A percentile compares a stretch with the other conserved stretches of the same genome.
Conservation (phyloP, 2,329 filamentous ascomycete genomes). For the Fusarium penzigii region DNA sequence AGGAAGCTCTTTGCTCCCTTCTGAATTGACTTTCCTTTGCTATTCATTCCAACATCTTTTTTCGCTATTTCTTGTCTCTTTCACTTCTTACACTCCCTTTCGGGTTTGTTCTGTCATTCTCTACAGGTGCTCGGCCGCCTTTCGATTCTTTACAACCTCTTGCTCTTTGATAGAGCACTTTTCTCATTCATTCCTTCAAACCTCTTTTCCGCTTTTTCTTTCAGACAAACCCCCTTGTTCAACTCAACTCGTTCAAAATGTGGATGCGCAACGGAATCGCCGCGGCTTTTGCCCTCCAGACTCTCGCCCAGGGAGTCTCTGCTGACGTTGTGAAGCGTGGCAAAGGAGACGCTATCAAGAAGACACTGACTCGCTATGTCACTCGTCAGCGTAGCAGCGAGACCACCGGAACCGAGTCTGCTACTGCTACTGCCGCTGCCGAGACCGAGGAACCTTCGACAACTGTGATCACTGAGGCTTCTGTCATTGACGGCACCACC, state of each 20-base stretch:
- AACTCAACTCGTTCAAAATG: conserved; percentile 16
- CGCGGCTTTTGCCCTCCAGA: conserved; percentile 27
- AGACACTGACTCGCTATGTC: conserved; percentile 10
- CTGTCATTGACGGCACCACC: conserved; percentile 11
- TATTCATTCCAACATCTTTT: conserved; percentile 14
- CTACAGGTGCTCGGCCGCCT: conserved; percentile 29
- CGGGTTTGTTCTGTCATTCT: conserved; percentile 28
- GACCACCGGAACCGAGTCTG: conserved; percentile 1
- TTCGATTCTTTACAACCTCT: conserved; percentile 16
- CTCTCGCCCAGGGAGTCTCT: conserved; percentile 19
- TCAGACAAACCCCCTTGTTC: neutral
- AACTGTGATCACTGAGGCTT: conserved; percentile 8
- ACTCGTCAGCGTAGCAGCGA: conserved; percentile 5
- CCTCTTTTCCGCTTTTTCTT: neutral
- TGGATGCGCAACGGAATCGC: conserved; percentile 23
- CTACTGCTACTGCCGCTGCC: conserved; percentile 1
- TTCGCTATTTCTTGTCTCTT: conserved; percentile 17
- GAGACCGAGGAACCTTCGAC: conserved; percentile 6
- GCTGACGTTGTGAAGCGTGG: conserved; percentile 22
- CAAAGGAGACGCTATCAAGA: neutral
- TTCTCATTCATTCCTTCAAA: conserved; percentile 26
- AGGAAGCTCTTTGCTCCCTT: conserved; percentile 16
- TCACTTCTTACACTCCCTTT: conserved; percentile 25
- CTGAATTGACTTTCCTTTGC: conserved; percentile 7
- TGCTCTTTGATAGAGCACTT: conserved; percentile 31